Evolutionary conservation across 352 stramenopile species (phyloP), one percentile per base, ranked within the genome.

Genomic region (Globisporangium orthogonon): DNA sequence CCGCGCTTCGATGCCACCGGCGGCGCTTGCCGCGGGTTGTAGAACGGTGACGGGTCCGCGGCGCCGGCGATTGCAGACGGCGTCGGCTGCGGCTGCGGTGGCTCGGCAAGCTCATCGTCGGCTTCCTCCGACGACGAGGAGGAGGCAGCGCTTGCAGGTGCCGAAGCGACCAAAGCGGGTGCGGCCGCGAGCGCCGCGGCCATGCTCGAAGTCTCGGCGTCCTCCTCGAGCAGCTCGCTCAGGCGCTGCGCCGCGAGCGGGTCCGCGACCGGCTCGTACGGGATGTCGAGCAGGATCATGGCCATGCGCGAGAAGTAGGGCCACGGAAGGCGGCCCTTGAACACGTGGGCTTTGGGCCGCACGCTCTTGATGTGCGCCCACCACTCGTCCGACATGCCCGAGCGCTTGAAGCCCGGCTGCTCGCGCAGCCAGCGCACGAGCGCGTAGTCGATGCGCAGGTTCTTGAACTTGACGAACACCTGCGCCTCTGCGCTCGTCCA

Each of bases 381-480:
- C 76, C 76, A 86, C 7, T 74, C 73, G 18, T 80, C 70, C 15
- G 45, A 52, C 61, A 86, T 28, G 1, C 63, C 65, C 33, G 63
- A 58, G 10, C 49, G 23, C 31, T 63, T 53, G 51, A 78, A 86
- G 30, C 74, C 74, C 52, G 40, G 69, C 46, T 83, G 76, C 39
- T 61, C 51, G 10, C 56, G 62, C 6, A 86, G 64, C 76, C 76
- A 86, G 45, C 66, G 67, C 30, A 76, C 54, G 54, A 82, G 66
- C 5, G 60, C 58, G 67, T 82, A 86, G 28, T 82, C 76, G 47
- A 66, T 71, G 60, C 76, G 76, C 30, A 86, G 54, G 65, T 86
- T 86, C 65, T 86, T 86, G 50, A 83, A 74, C 65, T 86, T 86
- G 60, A 83, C 76, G 7, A 69, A 67, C 52, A 86, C 67, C 54